Evolutionary conservation across 2,329 filamentous ascomycete species (phyloP).

Genomic region (Passalora sequoiae): DNA sequence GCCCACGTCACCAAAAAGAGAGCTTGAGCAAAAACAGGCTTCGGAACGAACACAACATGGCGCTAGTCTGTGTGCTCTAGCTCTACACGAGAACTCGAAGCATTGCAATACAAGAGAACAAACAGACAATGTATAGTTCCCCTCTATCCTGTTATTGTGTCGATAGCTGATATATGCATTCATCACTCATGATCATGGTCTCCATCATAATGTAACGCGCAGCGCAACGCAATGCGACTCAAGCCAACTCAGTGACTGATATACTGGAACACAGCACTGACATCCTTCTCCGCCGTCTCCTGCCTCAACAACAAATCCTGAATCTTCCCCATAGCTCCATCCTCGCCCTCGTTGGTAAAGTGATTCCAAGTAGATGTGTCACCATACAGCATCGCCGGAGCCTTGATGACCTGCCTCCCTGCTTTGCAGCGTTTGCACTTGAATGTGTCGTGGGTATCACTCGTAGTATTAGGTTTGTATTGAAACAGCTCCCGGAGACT

Average conservation of each 20-base stretch:
- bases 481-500: constrained; percentile 90
- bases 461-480: constrained; percentile 76
- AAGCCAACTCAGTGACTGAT: constrained; percentile 81
- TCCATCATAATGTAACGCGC: no score
- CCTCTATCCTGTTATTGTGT: no score
- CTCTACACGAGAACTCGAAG: no score
- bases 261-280: constrained; percentile 97
- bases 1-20: no score
- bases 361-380: constrained; percentile 99
- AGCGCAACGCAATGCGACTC: no score
- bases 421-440: constrained; percentile 89
- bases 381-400: constrained; percentile 90
- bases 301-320: constrained; percentile 88
- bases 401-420: constrained; percentile 81
- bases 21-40: no score
- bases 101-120: no score
- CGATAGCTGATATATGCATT: no score
- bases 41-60: no score
- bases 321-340: constrained; percentile 63
- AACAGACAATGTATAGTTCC: no score
- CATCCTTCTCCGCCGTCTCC: constrained; percentile 70
- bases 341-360: constrained; percentile 70
- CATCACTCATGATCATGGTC: no score
- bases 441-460: constrained; percentile 97
- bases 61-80: no score